Conservation (phyloP, 179 eudicot species). For the Silene vulgaris region DNA sequence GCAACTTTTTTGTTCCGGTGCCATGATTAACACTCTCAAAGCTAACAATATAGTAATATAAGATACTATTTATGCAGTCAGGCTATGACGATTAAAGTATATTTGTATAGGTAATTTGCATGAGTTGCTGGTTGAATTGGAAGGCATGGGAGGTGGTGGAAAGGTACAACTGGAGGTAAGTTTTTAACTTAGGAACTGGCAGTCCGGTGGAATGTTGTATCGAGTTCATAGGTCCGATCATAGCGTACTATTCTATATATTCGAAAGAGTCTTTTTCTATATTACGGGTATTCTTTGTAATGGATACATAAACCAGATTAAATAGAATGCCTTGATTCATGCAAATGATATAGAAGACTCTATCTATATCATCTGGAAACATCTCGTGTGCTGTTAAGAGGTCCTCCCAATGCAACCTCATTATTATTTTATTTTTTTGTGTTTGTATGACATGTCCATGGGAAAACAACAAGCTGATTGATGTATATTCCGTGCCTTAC, state of each 20-base stretch:
- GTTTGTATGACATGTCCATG: background rate
- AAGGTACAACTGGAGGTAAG: constrained; percentile 84
- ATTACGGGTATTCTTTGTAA: constrained; percentile 1
- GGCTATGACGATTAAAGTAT: constrained; percentile 19
- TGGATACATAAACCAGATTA: background rate
- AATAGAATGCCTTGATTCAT: background rate
- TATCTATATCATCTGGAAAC: background rate
- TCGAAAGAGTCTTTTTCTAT: constrained; percentile 1
- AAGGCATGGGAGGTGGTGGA: constrained; percentile 99
- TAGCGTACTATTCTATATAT: background rate
- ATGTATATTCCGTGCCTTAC: background rate
- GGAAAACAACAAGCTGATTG: background rate
- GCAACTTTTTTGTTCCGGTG: background rate
- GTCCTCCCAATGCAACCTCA: background rate
- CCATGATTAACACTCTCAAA: constrained; percentile 2
- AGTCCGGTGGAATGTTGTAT: background rate
- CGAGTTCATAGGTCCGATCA: background rate
- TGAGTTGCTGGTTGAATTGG: constrained; percentile 84
- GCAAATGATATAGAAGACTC: background rate
- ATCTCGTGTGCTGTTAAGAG: background rate
- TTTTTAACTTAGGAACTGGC: constrained; percentile 20
- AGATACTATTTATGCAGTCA: constrained; percentile 6
- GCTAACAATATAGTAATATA: constrained; percentile 9
- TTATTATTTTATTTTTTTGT: background rate
- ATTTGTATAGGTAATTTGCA: constrained; percentile 57